Percentiles rank a stretch among this genome's conserved stretches.
These are phyloP conservation scores for Penicillium atrosanguineum DNA, from an alignment of 495 filamentous ascomycete species.

Conservation along the genomic window DNA sequence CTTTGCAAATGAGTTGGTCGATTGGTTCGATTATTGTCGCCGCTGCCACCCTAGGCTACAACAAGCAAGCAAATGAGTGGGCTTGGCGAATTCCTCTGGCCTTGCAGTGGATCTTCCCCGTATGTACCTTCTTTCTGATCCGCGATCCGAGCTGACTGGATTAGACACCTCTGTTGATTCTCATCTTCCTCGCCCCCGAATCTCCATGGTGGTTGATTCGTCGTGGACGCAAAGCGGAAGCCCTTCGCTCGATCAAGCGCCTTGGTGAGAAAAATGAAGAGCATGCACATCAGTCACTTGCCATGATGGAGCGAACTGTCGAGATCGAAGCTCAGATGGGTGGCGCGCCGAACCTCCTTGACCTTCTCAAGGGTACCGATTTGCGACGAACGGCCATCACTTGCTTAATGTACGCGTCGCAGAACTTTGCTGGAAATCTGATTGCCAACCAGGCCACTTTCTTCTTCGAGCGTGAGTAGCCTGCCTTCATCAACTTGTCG, in stretches of 20 bases:
- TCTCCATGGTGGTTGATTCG: conserved; percentile 58
- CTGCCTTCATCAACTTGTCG: neutral
- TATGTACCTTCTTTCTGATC: conserved; percentile 2
- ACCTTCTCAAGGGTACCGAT: conserved; percentile 68
- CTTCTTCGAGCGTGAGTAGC: conserved; percentile 28
- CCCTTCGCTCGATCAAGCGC: conserved; percentile 60
- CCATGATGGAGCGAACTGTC: conserved; percentile 73
- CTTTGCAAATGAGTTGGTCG: conserved; percentile 73
- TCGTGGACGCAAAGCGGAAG: conserved; percentile 60
- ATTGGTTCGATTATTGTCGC: conserved; percentile 67
- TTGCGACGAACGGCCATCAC: conserved; percentile 65
- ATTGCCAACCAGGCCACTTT: conserved; percentile 28
- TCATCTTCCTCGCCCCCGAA: conserved; percentile 64
- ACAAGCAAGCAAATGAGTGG: conserved; percentile 50
- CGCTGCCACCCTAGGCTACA: conserved; percentile 60
- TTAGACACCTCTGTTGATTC: conserved; percentile 58
- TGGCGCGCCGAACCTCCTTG: conserved; percentile 53
- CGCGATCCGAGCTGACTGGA: neutral
- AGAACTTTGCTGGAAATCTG: conserved; percentile 35
- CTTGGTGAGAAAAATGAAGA: conserved; percentile 56
- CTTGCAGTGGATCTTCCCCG: conserved; percentile 78
- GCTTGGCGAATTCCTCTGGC: conserved; percentile 60
- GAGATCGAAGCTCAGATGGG: conserved; percentile 62
- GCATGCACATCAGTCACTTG: conserved; percentile 60
- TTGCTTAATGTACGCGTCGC: conserved; percentile 51